Evolutionary conservation across 2,329 filamentous ascomycete genomes (phyloP), one percentile per base, ranked within the genome.

Genomic region (Diaporthe sp.): DNA sequence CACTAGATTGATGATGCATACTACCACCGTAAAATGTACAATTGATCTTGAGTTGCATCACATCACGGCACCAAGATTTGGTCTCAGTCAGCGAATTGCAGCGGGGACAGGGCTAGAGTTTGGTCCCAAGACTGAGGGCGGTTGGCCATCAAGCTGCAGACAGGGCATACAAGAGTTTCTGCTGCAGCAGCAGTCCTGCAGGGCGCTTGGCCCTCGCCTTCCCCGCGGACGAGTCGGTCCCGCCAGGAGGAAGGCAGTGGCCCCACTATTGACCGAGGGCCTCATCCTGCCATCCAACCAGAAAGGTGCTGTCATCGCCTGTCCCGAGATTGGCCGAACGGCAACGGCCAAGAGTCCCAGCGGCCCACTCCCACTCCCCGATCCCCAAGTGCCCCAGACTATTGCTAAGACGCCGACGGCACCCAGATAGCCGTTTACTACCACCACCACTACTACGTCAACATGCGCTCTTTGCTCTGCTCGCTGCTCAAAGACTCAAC

Each of bases 321-420:
- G 49, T 69, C 49, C 65, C 65, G 65, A 69, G 34, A 69, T 69
- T 69, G 65, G 65, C 65, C 65, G 65, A 69, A 12, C 13, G 65
- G 34, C 49, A 34, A 31, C 4, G 22, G 62, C 62, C 62, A 68
- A 53, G 61, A 46, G 17, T 28, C 17, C 42, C 44, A 39, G 44
- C 25, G 49, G 58, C 65, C 65, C 65, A 31, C 49, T 53, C 15
- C 49, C 34, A 28, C n/a, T 31, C 59, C 59, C 59, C 12, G 22
- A 25, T 61, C 39, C 39, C 59, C 39, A 61, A 28, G 4, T 49
- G 42, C 62, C 44, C 44, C 62, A 68, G 44, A 51, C 44, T 68
- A 53, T 37, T 51, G 62, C 62, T 68, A 68, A 68, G 44, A 68
- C 44, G 44, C 62, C 62, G 44, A 37, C 44, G 44, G 62, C 46